Evolutionary conservation across 2,329 filamentous ascomycete genomes (phyloP), one percentile per base, ranked within the genome.

Genomic region (Alternaria longipes): DNA sequence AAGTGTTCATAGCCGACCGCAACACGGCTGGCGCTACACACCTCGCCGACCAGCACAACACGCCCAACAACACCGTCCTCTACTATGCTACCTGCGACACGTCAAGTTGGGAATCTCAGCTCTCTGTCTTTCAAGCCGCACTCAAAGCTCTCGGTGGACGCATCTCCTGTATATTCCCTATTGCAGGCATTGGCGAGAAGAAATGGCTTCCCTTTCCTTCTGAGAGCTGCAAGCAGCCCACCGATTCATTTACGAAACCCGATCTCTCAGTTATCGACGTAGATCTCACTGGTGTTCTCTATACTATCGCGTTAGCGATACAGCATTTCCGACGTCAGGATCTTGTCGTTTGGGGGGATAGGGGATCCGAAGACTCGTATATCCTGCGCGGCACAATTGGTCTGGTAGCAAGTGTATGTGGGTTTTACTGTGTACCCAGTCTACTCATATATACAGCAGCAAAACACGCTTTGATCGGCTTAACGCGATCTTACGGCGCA

Each of bases 1-100:
- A 82, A 40, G 83, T 87, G 36, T 83, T 82, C 57, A 83, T 85
- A 3, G 78, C 85, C 30, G 80, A 81, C 59, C 62, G 65, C 32
- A 71, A 80, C 60, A 56, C 74, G n/a, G 9, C 60, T 22, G 65
- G 62, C 8, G 71, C 75, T 8, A 32, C 74, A 57, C 20, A 65
- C n/a, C 60, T 76, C 6, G 73, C 71, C n/a, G 36, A 54, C 16
- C 18, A 54, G 5, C 63, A 75, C 38, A 67, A 71, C 38, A 52
- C 18, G 14, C 14, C 50, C 4, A 30, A n/a, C 9, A 30, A 24
- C 12, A 42, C 55, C 3, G 62, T 56, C 18, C 62, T 72, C 1
- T 55, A 72, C 28, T 74, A 70, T 26, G 64, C 74, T 18, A 55
- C 73, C 42, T 70, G 76, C 50, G 73, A 81, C 51, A 72, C 74